Conservation (phyloP, 2,329 filamentous ascomycete genomes). For the Aurifilum marmelostoma region DNA sequence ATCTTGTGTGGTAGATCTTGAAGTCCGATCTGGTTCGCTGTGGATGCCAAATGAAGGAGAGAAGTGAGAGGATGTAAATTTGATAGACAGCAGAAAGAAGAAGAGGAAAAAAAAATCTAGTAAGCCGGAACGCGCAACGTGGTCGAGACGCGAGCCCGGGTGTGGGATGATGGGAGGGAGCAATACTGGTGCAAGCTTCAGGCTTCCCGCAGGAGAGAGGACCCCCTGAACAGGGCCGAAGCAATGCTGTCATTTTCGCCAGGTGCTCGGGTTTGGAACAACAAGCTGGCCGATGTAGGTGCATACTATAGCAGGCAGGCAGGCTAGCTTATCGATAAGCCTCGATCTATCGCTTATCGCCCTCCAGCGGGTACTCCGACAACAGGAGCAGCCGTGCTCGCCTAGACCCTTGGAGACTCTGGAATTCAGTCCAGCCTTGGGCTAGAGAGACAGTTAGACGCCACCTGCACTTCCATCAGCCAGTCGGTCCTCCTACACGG, state of each 20-base stretch:
- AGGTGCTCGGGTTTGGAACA: constrained; percentile 8
- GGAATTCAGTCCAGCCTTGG: too few relatives aligned
- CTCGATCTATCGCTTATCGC: not conserved
- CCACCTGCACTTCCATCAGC: not conserved
- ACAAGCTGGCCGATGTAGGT: not conserved
- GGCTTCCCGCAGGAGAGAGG: constrained; percentile 3
- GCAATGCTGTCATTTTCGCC: constrained; percentile 18
- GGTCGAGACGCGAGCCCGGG: not conserved
- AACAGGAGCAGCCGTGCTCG: not conserved
- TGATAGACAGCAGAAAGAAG: not conserved
- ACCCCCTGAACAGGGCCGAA: constrained; percentile 16
- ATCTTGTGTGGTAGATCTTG: constrained; percentile 54
- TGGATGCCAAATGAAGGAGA: not conserved
- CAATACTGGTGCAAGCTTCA: not conserved
- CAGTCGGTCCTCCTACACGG: not conserved
- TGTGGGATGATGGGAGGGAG: not conserved
- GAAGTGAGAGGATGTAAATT: not conserved
- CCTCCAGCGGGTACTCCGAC: constrained; percentile 4
- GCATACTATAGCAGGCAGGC: not conserved
- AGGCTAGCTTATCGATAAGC: constrained; percentile 9
- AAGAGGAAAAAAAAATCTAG: not conserved
- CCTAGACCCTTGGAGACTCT: constrained; percentile 1
- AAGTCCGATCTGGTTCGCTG: constrained; percentile 6
- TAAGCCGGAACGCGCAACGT: not conserved
- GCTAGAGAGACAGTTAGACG: not conserved